A percentile compares a stretch with the other conserved stretches of the same genome.
phyloP scores from a whole-genome alignment of 2,329 filamentous ascomycete species.

The Fusarium beomiforme region DNA sequence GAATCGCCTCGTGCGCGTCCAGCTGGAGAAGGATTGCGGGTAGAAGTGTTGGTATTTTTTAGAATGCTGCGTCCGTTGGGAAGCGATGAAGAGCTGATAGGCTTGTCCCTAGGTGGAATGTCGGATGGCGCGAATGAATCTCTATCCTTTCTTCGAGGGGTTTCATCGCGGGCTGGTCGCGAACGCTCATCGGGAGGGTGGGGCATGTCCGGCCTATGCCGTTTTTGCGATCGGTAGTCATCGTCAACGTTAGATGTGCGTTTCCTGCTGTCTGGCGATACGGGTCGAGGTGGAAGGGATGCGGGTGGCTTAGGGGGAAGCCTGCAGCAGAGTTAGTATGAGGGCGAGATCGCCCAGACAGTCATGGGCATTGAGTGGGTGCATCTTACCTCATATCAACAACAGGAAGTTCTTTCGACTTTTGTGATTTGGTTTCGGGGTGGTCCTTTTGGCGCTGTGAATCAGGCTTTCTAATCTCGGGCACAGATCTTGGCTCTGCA shows the following conservation, averaged over 20 bases:
- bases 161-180: slow-evolving; percentile 48
- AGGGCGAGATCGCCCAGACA: background rate
- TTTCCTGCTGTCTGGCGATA: slow-evolving; percentile 60
- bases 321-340: slow-evolving; percentile 40
- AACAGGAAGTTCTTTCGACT: slow-evolving; percentile 41
- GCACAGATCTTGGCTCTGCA: slow-evolving; percentile 34
- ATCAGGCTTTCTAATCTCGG: slow-evolving; percentile 41
- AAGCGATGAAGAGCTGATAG: slow-evolving; percentile 43
- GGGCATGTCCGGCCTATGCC: slow-evolving; percentile 53
- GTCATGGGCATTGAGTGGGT: background rate
- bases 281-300: slow-evolving; percentile 49
- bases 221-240: slow-evolving; percentile 57
- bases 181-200: slow-evolving; percentile 47
- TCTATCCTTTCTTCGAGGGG: slow-evolving; percentile 46
- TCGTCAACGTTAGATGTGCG: slow-evolving; percentile 58
- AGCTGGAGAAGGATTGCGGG: slow-evolving; percentile 48
- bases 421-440: slow-evolving; percentile 46
- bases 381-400: slow-evolving; percentile 46
- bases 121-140: slow-evolving; percentile 45
- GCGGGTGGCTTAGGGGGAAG: slow-evolving; percentile 51
- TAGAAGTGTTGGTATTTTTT: slow-evolving; percentile 42
- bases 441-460: slow-evolving; percentile 38
- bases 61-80: slow-evolving; percentile 51
- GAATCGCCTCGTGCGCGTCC: slow-evolving; percentile 54
- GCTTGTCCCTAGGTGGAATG: slow-evolving; percentile 43